Conservation (phyloP, 2,329 filamentous ascomycete genomes). For the Byssoonygena ceratinophila region DNA sequence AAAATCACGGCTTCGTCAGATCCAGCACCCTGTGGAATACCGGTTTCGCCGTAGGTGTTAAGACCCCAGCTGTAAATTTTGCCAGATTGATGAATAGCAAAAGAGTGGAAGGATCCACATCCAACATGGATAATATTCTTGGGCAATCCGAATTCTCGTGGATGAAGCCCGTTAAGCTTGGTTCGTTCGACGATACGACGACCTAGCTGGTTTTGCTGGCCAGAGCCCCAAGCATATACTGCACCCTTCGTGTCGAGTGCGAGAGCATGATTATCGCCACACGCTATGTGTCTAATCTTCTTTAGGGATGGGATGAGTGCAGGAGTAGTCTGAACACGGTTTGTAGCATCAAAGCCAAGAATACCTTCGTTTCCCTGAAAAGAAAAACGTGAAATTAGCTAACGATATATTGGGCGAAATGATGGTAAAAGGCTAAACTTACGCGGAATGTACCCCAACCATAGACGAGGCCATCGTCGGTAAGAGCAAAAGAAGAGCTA, state of each 20-base stretch:
- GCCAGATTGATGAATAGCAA: constrained; percentile 58
- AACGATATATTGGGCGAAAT: too few species aligned
- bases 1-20: constrained; percentile 61
- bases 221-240: constrained; percentile 55
- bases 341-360: constrained; percentile 45
- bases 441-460: constrained; percentile 54
- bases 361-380: constrained; percentile 52
- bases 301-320: constrained; percentile 43
- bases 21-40: constrained; percentile 52
- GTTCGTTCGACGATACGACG: constrained; percentile 52
- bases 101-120: constrained; percentile 71
- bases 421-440: constrained; percentile 21
- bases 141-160: constrained; percentile 48
- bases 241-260: constrained; percentile 49
- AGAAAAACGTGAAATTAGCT: not conserved
- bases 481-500: constrained; percentile 50
- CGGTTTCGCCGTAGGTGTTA: constrained; percentile 78
- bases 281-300: constrained; percentile 45
- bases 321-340: constrained; percentile 37
- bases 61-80: constrained; percentile 72
- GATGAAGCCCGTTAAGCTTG: constrained; percentile 45
- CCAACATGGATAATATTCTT: constrained; percentile 51
- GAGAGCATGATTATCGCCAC: constrained; percentile 48
- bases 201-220: constrained; percentile 60
- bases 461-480: constrained; percentile 50